Evolutionary conservation across 805 yeast genomes (phyloP).

Genomic region (Suhomyces pyralidae): DNA sequence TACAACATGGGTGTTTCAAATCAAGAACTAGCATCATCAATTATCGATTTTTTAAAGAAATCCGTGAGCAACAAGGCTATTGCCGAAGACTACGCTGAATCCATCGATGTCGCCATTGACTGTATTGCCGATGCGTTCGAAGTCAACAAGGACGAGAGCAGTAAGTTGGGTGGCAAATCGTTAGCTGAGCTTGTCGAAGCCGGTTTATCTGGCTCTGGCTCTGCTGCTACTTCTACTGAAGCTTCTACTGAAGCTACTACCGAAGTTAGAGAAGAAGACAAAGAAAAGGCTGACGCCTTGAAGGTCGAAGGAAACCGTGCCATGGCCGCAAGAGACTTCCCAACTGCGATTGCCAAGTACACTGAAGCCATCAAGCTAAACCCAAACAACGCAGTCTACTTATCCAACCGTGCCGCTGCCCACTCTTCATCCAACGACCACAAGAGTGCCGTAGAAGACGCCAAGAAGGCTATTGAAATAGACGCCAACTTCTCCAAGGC

Average conservation of each 20-base stretch:
- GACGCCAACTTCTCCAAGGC: conserved; percentile 88
- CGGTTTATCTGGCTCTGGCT: conserved; percentile 8
- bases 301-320: conserved; percentile 88
- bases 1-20: conserved; percentile 44
- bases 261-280: conserved; percentile 49
- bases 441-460: conserved; percentile 77
- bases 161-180: conserved; percentile 47
- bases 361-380: conserved; percentile 72
- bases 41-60: conserved; percentile 65
- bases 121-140: conserved; percentile 86
- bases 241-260: conserved; percentile 23
- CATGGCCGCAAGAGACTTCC: conserved; percentile 74
- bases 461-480: conserved; percentile 71
- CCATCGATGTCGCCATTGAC: conserved; percentile 90
- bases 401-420: conserved; percentile 96
- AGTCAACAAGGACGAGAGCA: conserved; percentile 50
- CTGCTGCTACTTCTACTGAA: conserved; percentile 13
- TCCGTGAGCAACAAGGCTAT: conserved; percentile 61
- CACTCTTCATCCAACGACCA: conserved; percentile 75
- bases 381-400: conserved; percentile 76
- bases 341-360: conserved; percentile 70
- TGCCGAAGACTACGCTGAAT: conserved; percentile 77
- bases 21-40: conserved; percentile 67
- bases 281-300: conserved; percentile 75
- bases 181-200: conserved; percentile 44